A percentile compares a stretch with the other conserved stretches of the same genome.
These are phyloP conservation scores for Crepidotus variabilis DNA, from an alignment of 768 basidiomycete species.

Conservation along the genomic window DNA sequence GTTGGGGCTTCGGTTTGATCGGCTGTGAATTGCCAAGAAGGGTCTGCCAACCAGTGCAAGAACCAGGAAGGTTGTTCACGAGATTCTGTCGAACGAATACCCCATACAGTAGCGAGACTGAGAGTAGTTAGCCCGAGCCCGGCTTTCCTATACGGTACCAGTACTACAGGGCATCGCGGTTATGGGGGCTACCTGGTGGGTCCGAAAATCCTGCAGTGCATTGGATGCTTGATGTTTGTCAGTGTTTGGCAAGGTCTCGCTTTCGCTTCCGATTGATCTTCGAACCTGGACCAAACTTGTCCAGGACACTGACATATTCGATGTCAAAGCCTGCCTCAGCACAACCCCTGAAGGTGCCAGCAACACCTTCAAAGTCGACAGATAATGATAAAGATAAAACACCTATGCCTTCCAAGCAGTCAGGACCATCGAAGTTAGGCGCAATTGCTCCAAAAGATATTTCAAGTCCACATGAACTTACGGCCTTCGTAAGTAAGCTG, in stretches of 20 bases:
- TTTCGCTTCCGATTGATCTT: not conserved
- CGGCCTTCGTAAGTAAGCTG: slow-evolving; percentile 84
- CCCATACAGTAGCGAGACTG: not conserved
- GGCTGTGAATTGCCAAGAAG: not conserved
- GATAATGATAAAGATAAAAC: slow-evolving; percentile 49
- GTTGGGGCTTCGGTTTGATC: not conserved
- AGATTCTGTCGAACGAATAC: slow-evolving; percentile 1
- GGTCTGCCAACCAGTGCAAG: not conserved
- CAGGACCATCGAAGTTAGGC: slow-evolving; percentile 34
- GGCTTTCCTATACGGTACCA: not conserved
- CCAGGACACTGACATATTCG: not conserved
- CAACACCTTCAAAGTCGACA: slow-evolving; percentile 46
- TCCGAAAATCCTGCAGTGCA: no score
- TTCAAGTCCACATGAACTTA: slow-evolving; percentile 90
- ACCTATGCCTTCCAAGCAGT: slow-evolving; percentile 44
- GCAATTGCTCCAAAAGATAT: slow-evolving; percentile 56
- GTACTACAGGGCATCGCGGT: no score
- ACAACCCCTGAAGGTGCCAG: slow-evolving; percentile 63
- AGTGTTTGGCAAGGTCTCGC: no score
- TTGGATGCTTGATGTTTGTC: no score
- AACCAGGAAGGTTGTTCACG: slow-evolving; percentile 1
- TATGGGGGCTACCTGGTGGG: no score
- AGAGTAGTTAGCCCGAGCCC: not conserved
- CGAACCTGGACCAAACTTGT: not conserved
- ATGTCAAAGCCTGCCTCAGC: slow-evolving; percentile 47